Percentiles rank a stretch among this genome's conserved stretches.
phyloP scores from a whole-genome alignment of 2,329 filamentous ascomycete species.

The Colletotrichum somersetense region DNA sequence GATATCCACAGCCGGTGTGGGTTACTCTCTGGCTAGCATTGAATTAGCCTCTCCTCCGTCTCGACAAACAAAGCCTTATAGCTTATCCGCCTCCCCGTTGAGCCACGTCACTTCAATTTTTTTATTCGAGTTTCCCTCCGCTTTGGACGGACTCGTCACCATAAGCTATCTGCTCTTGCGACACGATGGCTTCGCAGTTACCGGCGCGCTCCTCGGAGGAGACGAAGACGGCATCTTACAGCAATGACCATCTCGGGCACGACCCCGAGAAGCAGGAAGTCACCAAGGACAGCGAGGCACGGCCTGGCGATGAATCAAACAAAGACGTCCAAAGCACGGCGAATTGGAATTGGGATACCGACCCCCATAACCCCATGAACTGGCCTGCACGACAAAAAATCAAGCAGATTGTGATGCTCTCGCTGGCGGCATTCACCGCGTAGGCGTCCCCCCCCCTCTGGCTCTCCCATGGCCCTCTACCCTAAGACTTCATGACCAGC shows the following conservation, averaged over 20 bases:
- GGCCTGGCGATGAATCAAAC: neutral
- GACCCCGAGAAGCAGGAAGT: neutral
- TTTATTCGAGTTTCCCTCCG: no score
- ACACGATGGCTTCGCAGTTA: neutral
- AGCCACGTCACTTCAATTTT: neutral
- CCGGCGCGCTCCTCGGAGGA: neutral
- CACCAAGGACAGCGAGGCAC: no score
- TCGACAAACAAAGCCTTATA: neutral
- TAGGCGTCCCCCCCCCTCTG: conserved; percentile 44
- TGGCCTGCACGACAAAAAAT: conserved; percentile 60
- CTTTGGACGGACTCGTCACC: neutral
- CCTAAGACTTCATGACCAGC: neutral
- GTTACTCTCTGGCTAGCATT: neutral
- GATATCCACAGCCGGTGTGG: neutral
- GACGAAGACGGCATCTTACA: neutral
- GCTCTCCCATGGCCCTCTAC: conserved; percentile 20
- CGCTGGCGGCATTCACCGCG: conserved; percentile 57
- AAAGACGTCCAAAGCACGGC: neutral
- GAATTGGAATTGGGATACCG: conserved; percentile 51
- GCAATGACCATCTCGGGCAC: neutral
- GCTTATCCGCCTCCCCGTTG: no score
- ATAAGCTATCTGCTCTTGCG: no score
- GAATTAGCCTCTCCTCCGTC: neutral
- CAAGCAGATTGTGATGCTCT: conserved; percentile 54
- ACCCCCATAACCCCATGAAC: conserved; percentile 64